These are phyloP conservation scores for Botrytis byssoidea DNA, from an alignment of 2,329 filamentous ascomycete genomes.

Conservation along the genomic window DNA sequence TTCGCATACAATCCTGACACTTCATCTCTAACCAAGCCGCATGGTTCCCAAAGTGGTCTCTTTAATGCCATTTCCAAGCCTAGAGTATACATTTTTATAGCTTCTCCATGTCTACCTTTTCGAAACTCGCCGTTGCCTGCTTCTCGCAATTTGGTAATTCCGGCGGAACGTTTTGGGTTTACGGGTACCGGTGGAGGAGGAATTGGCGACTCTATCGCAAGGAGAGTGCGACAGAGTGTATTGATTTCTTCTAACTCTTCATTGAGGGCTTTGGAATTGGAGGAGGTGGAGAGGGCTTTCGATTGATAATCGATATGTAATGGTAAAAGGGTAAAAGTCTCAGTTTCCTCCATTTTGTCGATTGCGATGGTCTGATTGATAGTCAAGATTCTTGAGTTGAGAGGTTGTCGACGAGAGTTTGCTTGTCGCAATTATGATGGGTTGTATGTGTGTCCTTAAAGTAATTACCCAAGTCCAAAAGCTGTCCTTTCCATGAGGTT, in stretches of 20 bases:
- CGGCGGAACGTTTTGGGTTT: slow-evolving; percentile 85
- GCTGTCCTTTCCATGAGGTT: slow-evolving; percentile 7
- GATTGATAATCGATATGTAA: slow-evolving; percentile 77
- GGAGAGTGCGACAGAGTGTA: slow-evolving; percentile 70
- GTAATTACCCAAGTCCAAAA: neutral
- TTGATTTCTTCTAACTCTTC: slow-evolving; percentile 74
- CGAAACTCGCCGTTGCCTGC: slow-evolving; percentile 79
- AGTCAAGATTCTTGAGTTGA: neutral
- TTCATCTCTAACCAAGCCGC: slow-evolving; percentile 81
- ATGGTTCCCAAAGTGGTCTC: slow-evolving; percentile 85
- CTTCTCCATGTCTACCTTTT: slow-evolving; percentile 71
- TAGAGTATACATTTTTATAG: slow-evolving; percentile 77
- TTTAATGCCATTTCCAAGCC: slow-evolving; percentile 85
- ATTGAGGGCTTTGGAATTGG: slow-evolving; percentile 51
- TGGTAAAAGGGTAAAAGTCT: slow-evolving; percentile 79
- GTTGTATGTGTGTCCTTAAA: slow-evolving; percentile 1
- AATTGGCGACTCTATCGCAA: slow-evolving; percentile 61
- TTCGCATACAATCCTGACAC: slow-evolving; percentile 77
- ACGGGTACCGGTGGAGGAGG: slow-evolving; percentile 87
- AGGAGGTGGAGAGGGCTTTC: slow-evolving; percentile 64
- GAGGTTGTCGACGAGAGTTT: neutral
- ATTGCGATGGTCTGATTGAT: neutral
- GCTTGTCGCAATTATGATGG: neutral
- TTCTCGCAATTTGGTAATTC: slow-evolving; percentile 89
- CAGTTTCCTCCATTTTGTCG: slow-evolving; percentile 54